Evolutionary conservation across 768 basidiomycete genomes (phyloP).

Genomic region (Suillus subluteus): DNA sequence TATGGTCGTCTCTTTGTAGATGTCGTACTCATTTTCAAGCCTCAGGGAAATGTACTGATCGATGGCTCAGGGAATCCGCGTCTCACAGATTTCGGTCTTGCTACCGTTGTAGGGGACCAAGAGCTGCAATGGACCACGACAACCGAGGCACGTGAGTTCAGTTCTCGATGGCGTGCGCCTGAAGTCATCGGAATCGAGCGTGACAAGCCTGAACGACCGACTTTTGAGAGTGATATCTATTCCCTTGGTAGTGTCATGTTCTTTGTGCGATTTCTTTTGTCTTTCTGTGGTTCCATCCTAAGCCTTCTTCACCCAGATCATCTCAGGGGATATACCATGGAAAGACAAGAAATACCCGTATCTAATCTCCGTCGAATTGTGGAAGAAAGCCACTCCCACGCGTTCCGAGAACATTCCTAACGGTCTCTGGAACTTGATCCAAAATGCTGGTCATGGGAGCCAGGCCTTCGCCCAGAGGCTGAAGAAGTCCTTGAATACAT

Average conservation of each 20-base stretch:
- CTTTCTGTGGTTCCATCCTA: neutral
- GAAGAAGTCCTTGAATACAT: neutral
- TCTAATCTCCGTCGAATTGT: neutral
- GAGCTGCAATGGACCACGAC: slow-evolving; percentile 24
- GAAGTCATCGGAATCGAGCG: slow-evolving; percentile 30
- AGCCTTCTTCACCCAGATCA: neutral
- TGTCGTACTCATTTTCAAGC: neutral
- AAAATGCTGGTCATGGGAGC: neutral
- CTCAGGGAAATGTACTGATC: slow-evolving; percentile 23
- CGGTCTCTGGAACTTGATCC: neutral
- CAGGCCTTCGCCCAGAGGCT: neutral
- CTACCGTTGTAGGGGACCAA: slow-evolving; percentile 40
- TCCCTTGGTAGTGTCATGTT: slow-evolving; percentile 34
- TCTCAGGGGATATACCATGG: slow-evolving; percentile 2
- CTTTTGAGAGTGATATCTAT: slow-evolving; percentile 42
- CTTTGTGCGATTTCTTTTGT: slow-evolving; percentile 1
- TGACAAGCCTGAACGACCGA: neutral
- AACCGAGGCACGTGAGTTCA: slow-evolving; percentile 36
- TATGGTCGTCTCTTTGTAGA: slow-evolving; percentile 6
- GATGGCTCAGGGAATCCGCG: slow-evolving; percentile 33
- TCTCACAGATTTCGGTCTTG: slow-evolving; percentile 50
- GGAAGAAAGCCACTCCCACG: neutral
- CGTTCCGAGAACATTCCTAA: neutral
- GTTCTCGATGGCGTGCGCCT: slow-evolving; percentile 48
- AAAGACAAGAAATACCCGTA: neutral